A percentile compares a stretch with the other conserved stretches of the same genome.
Evolutionary conservation across 305 asterid genomes (phyloP).

Genomic region (Solanum hybrid): DNA sequence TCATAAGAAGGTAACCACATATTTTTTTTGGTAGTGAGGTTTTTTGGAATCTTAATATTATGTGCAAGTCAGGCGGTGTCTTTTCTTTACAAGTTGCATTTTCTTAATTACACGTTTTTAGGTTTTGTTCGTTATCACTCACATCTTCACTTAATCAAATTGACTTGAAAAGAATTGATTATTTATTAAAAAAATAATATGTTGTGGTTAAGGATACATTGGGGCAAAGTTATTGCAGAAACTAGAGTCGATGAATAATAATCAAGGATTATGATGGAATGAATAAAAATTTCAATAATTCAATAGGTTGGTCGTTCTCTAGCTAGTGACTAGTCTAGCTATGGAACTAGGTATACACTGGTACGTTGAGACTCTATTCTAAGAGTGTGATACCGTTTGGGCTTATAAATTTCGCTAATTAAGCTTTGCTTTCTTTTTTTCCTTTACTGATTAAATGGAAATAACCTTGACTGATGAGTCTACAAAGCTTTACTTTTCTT

Average conservation of each 20-base stretch:
- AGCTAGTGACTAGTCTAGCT: neutral
- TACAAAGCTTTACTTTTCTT: neutral
- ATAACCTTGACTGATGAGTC: neutral
- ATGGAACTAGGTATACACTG: neutral
- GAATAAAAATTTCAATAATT: fast-evolving
- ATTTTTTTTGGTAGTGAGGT: neutral
- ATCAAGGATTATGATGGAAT: neutral
- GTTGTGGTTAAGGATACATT: neutral
- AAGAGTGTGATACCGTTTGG: neutral
- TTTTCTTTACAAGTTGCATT: neutral
- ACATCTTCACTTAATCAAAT: neutral
- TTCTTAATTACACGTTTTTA: neutral
- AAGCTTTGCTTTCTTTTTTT: neutral
- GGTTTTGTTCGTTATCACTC: neutral
- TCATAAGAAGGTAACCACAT: neutral
- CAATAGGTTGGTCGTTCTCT: neutral
- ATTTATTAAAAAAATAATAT: neutral
- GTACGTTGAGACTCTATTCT: neutral
- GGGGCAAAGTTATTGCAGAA: neutral
- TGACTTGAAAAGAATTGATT: neutral
- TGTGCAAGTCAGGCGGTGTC: neutral
- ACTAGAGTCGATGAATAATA: neutral
- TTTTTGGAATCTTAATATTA: neutral
- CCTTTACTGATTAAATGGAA: neutral
- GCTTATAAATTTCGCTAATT: neutral